Evolutionary conservation across 345 rosid species (phyloP), one percentile per base, ranked within the genome.

Genomic region (Arabis alpina): DNA sequence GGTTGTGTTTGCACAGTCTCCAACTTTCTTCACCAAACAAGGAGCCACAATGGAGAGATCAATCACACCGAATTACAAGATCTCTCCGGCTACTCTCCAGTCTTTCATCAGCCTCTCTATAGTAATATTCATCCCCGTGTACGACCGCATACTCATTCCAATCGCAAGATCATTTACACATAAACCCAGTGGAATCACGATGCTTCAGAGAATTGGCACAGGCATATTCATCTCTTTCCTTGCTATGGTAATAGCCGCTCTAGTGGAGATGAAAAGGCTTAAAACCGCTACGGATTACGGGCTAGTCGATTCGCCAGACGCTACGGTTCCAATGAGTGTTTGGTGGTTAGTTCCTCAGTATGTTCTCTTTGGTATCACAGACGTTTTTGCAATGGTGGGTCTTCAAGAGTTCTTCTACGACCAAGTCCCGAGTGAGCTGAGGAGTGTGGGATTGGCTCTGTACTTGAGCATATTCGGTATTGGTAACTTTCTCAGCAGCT

Each of bases 271-370:
- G 51, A 72, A 80, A 76, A 77, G 92, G 65, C 87, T 83, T 14
- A 39, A 73, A 72, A 82, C 72, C 10, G 88, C 82, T 28, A 64
- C 54, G 51, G 81, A 82, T 9, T 25, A 82, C 30, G 85, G 78
- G 7, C 80, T 85, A 16, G 13, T 87, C 2, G 80, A 85, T 43
- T 32, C 19, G 0, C 86, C 92, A 3, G 76, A 76, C 3, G 83
- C 41, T 10, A 82, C 81, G 0, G 57, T 85, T 68, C 88, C 89
- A 3, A 82, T 87, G 89, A 82, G 84, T 25, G 77, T 87, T 40
- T 87, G 86, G 85, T 85, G 89, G 90, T 41, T 87, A 78, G 54
- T 85, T 63, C 90, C 92, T 63, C 92, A 87, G 56, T 87, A 85
- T 39, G 61, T 82, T 8, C 66, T 87, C 55, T 61, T 64, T 23